Evolutionary conservation across 2,329 filamentous ascomycete species (phyloP), one percentile per base, ranked within the genome.

Genomic region (Podosphaera leucotricha): DNA sequence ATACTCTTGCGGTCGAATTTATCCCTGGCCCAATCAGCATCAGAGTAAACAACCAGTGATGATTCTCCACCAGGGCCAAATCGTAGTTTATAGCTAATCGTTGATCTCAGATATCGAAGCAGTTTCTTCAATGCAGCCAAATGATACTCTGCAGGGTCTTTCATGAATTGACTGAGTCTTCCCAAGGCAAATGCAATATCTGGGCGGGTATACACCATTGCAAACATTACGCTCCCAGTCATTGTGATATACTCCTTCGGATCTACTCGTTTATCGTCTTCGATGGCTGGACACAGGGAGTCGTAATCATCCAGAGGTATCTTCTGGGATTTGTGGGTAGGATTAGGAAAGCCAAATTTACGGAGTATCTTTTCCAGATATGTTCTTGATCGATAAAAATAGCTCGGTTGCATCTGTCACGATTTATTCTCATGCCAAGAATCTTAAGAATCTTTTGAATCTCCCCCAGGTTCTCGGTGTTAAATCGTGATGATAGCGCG

Each of bases 131-230:
- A 21, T 18, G 35, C 35, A 18, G 33, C 22, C 10, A 24, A n/a
- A 37, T 43, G 30, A 15, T 43, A 8, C 28, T 43, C 35, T 6
- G 22, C 30, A 8, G 35, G 35, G 18, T 38, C 43, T 19, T 26
- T 44, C 35, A 44, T 44, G 21, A 38, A 26, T 44, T 44, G 35
- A 28, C 35, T 44, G 6, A 44, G 26, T 20, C 36, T 38, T 26
- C 33, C 33, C 8, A 44, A 21, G 7, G 20, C 21, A 15, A 44
- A 44, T 3, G 43, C 35, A 5, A 38, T 44, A 21, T 44, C 35
- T 15, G 43, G 43, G 15, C 43, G 15, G 7, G 20, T 44, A 18
- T 24, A 44, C 4, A 38, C 36, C 35, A 44, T 44, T 10, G 43
- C 43, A 20, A 38, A 44, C 35, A 44, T 38, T 13, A 38, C 16